These are phyloP conservation scores for Tremella fuciformis DNA, from an alignment of 768 basidiomycete genomes.

Conservation along the genomic window DNA sequence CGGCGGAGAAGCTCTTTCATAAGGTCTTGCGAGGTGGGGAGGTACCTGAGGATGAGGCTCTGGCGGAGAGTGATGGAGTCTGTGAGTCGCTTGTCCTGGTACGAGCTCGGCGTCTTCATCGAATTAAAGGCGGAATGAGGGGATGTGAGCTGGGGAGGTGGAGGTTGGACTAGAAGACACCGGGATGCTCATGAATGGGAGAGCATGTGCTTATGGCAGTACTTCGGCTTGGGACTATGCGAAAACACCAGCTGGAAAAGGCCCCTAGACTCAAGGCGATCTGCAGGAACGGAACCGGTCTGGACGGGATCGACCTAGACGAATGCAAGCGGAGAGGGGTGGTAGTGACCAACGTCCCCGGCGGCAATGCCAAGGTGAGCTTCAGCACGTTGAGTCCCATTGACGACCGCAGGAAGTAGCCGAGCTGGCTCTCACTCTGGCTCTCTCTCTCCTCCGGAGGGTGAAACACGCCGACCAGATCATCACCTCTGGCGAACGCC, in stretches of 20 bases:
- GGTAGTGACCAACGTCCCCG: constrained; percentile 40
- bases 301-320: constrained; percentile 40
- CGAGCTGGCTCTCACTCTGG: constrained; percentile 38
- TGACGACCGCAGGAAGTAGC: constrained; percentile 29
- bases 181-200: background rate
- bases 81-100: constrained; percentile 29
- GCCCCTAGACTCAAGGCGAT: constrained; percentile 33
- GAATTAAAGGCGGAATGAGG: too few relatives aligned
- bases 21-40: constrained; percentile 24
- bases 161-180: background rate
- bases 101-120: too few relatives aligned
- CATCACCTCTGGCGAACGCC: constrained; percentile 32
- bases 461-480: constrained; percentile 34
- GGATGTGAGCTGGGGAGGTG: too few relatives aligned
- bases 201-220: too few relatives aligned
- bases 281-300: constrained; percentile 37
- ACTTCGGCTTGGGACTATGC: constrained; percentile 27
- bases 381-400: background rate
- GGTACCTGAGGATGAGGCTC: constrained; percentile 26
- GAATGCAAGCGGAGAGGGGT: constrained; percentile 30
- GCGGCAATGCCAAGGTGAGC: constrained; percentile 44
- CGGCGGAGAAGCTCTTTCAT: constrained; percentile 34
- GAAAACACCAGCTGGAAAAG: constrained; percentile 13
- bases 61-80: constrained; percentile 36
- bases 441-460: constrained; percentile 34